Conservation (phyloP, 768 basidiomycete genomes). For the Harrya chromipes region DNA sequence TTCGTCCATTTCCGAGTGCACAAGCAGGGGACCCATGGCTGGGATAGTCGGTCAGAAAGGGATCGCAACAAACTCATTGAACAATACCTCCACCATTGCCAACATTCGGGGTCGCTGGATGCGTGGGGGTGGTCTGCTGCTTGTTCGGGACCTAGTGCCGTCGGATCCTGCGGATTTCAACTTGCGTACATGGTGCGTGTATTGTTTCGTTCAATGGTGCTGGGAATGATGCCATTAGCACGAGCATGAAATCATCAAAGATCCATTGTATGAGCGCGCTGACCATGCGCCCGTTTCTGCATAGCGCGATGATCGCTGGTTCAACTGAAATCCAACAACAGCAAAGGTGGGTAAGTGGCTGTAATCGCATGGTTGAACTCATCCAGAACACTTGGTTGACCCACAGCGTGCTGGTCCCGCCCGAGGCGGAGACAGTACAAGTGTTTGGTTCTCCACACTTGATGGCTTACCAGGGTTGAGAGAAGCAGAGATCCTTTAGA, state of each 20-base stretch:
- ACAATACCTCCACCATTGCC: conserved; percentile 6
- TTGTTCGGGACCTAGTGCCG: conserved; percentile 15
- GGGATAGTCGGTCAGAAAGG: conserved; percentile 16
- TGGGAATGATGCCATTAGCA: conserved; percentile 3
- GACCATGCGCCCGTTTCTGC: conserved; percentile 1
- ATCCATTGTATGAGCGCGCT: background rate
- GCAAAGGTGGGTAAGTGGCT: conserved; percentile 17
- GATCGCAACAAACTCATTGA: conserved; percentile 14
- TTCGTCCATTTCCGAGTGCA: conserved; percentile 4
- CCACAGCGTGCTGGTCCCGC: background rate
- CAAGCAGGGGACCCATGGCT: conserved; percentile 1
- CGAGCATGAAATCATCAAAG: background rate
- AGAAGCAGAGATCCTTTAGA: conserved; percentile 2
- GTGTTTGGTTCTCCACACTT: background rate
- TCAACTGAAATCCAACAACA: background rate
- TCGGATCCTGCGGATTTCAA: conserved; percentile 16
- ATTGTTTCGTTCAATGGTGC: background rate
- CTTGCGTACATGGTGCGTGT: conserved; percentile 12
- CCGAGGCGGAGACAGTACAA: background rate
- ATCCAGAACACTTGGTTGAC: background rate
- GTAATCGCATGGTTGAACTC: background rate
- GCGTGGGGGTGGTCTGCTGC: conserved; percentile 4
- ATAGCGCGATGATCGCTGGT: background rate
- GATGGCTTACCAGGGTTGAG: conserved; percentile 11
- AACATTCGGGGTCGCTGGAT: conserved; percentile 6